Evolutionary conservation across 495 filamentous ascomycete species (phyloP), one percentile per base, ranked within the genome.

Genomic region (Penicillium nucicola): DNA sequence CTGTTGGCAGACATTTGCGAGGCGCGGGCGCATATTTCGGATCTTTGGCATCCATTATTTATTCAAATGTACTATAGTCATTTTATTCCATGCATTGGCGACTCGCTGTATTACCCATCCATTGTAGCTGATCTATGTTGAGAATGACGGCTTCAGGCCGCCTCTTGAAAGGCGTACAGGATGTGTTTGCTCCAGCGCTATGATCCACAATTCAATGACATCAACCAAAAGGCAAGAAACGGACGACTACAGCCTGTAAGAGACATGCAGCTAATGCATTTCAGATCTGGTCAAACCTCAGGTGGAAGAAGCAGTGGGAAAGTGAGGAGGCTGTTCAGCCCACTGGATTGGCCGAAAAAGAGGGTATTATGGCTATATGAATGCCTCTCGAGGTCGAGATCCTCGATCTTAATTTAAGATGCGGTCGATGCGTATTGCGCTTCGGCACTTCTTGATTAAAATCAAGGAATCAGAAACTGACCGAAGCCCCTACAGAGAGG

Each of bases 251-350:
- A 12, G 10, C 22, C 22, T 22, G 38, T 12, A 31, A 17, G 4
- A 37, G 12, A 14, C 37, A 28, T 28, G 25, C 5, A 2, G n/a
- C 30, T 13, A 14, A 33, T 18, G 10, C 17, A 5, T 1, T 10
- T 15, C 52, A 73, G 68, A 73, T 73, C 47, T 73, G 68, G 68
- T 66, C 67, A 31, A 78, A 80, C 49, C 80, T n/a, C n/a, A n/a
- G n/a, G n/a, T n/a, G n/a, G n/a, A n/a, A n/a, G n/a, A n/a, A n/a
- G n/a, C n/a, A n/a, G n/a, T n/a, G n/a, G n/a, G n/a, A n/a, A n/a
- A n/a, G n/a, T n/a, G n/a, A n/a, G n/a, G n/a, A n/a, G n/a, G n/a
- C n/a, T n/a, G n/a, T n/a, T n/a, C n/a, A n/a, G n/a, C n/a, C n/a
- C n/a, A n/a, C n/a, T n/a, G n/a, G n/a, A n/a, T n/a, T n/a, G n/a